Conservation (phyloP, 305 asterid genomes). For the Rubia occidens region DNA sequence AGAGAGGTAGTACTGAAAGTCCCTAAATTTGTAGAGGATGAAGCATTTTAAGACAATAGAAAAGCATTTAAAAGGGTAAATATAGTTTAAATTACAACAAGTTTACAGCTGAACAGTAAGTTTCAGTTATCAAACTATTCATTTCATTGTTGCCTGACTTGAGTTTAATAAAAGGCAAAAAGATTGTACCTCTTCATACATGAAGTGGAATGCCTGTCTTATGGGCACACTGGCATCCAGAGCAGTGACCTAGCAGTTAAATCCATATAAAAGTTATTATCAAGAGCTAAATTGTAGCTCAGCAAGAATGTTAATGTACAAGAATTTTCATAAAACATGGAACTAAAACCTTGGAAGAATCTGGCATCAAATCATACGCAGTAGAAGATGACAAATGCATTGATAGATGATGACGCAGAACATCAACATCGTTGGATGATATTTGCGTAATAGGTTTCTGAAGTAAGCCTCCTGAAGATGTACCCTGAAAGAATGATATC, state of each 20-base stretch:
- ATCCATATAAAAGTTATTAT: slow-evolving; percentile 12
- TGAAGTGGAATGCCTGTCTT: slow-evolving; percentile 49
- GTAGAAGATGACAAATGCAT: slow-evolving; percentile 40
- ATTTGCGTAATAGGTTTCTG: slow-evolving; percentile 22
- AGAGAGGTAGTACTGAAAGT: slow-evolving; percentile 43
- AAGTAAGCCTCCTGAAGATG: slow-evolving; percentile 28
- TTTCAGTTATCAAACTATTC: not conserved
- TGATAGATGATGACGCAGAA: slow-evolving; percentile 40
- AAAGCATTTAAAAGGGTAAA: slow-evolving; percentile 6
- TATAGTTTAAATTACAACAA: not conserved
- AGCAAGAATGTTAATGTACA: slow-evolving; percentile 8
- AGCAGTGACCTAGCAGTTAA: slow-evolving; percentile 32
- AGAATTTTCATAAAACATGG: slow-evolving; percentile 16
- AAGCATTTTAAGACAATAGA: slow-evolving; percentile 14
- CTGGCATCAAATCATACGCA: slow-evolving; percentile 50
- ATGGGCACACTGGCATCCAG: slow-evolving; percentile 46
- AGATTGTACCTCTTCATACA: slow-evolving; percentile 41
- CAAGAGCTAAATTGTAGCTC: not conserved
- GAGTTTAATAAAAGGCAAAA: not conserved
- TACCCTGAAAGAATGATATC: slow-evolving; percentile 28
- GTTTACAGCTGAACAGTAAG: not conserved
- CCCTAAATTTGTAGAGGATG: slow-evolving; percentile 30
- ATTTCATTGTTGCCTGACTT: not conserved
- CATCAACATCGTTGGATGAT: slow-evolving; percentile 30
- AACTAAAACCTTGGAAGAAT: slow-evolving; percentile 63